phyloP scores from a whole-genome alignment of 805 yeast genomes.

The Blastobotrys peoriensis region DNA sequence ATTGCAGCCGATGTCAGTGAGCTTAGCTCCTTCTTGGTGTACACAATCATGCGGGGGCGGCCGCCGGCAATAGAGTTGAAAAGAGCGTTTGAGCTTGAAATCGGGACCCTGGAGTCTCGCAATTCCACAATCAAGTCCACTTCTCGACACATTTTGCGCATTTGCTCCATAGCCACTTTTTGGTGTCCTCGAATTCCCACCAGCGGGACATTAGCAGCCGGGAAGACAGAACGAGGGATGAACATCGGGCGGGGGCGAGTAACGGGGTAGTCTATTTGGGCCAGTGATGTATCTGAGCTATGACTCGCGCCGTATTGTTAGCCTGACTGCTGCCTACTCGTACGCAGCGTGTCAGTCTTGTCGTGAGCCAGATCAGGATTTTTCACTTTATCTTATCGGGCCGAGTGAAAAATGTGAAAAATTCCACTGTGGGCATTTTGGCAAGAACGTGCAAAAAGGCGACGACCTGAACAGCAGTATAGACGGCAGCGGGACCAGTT shows the following conservation, averaged over 20 bases:
- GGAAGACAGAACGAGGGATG: conserved; percentile 66
- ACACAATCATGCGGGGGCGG: conserved; percentile 55
- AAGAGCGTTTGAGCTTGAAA: conserved; percentile 74
- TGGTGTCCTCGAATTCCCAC: conserved; percentile 92
- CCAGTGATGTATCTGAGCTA: too few relatives aligned
- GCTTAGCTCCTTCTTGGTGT: conserved; percentile 69
- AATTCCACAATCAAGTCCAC: conserved; percentile 78
- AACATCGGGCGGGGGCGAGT: conserved; percentile 34
- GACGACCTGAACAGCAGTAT: too few relatives aligned
- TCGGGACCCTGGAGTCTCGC: conserved; percentile 85
- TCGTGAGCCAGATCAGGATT: too few relatives aligned
- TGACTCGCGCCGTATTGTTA: too few relatives aligned
- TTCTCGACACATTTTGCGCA: conserved; percentile 68
- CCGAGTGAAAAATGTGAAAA: too few relatives aligned
- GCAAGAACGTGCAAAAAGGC: too few relatives aligned
- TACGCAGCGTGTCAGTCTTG: too few relatives aligned
- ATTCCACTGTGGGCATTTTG: too few relatives aligned
- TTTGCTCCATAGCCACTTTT: conserved; percentile 61
- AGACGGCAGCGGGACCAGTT: too few relatives aligned
- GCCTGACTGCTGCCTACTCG: too few relatives aligned
- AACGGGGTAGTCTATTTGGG: too few relatives aligned
- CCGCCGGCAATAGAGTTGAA: conserved; percentile 59
- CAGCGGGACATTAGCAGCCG: conserved; percentile 59
- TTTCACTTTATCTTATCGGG: too few relatives aligned
- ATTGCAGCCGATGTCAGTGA: conserved; percentile 37